These are phyloP conservation scores for Aspergillus amoenus DNA, from an alignment of 2,329 filamentous ascomycete species.

Conservation along the genomic window DNA sequence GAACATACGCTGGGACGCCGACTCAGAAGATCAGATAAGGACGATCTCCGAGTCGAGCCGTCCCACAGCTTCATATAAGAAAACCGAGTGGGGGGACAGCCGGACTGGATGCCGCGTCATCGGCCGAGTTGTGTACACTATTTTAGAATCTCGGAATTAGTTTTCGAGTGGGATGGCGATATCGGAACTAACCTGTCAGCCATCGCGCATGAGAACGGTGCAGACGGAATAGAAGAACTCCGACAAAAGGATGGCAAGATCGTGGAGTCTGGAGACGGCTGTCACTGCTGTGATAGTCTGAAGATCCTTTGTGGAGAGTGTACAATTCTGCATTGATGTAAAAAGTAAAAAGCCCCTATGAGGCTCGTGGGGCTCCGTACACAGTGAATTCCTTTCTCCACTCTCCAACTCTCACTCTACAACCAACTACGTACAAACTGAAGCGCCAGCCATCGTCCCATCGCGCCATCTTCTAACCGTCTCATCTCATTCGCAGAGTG, in stretches of 20 bases:
- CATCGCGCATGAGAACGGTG: not conserved
- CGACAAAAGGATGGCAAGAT: not conserved
- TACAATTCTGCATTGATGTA: not conserved
- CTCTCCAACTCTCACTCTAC: not conserved
- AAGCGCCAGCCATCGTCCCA: not conserved
- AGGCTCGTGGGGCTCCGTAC: not conserved
- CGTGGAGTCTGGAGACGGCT: not conserved
- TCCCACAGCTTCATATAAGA: not conserved
- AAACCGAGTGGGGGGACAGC: not conserved
- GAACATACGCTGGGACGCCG: not conserved
- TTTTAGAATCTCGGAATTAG: not conserved
- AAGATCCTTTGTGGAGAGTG: not conserved
- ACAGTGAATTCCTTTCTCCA: not conserved
- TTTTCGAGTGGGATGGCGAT: not conserved
- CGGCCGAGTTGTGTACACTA: not conserved
- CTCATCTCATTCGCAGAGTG: not conserved
- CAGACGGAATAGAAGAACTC: not conserved
- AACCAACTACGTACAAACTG: not conserved
- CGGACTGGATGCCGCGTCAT: not conserved
- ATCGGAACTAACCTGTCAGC: not conserved
- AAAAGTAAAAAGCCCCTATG: not conserved
- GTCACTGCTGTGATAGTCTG: not conserved
- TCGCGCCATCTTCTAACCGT: not conserved
- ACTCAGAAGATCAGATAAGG: slow-evolving; percentile 2
- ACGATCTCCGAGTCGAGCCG: not conserved